A percentile compares a stretch with the other conserved stretches of the same genome.
phyloP scores from a whole-genome alignment of 1,284 basidiomycete species.

The Irpex rosettiformis region DNA sequence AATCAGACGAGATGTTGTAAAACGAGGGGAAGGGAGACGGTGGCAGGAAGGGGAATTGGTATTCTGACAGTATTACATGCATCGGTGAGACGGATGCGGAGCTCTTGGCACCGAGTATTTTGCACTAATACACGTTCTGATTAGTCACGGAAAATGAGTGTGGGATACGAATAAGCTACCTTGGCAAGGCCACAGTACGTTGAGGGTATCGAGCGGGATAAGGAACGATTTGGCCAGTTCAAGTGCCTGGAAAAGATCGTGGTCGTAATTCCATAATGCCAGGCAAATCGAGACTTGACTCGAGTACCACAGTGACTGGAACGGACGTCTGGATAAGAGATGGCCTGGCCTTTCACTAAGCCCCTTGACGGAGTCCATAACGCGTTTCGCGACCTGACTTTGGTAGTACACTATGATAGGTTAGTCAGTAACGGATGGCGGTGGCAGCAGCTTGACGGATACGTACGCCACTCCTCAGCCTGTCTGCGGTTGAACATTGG shows the following conservation, averaged over 20 bases:
- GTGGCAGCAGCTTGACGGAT: neutral
- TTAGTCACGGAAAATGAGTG: neutral
- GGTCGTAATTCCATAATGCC: slow-evolving; percentile 62
- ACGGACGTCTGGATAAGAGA: slow-evolving; percentile 60
- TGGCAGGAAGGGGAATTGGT: slow-evolving; percentile 22
- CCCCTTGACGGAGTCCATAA: slow-evolving; percentile 47
- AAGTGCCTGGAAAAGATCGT: slow-evolving; percentile 52
- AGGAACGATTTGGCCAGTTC: slow-evolving; percentile 65
- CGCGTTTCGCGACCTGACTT: slow-evolving; percentile 52
- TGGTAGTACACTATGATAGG: slow-evolving; percentile 54
- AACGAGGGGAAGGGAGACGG: slow-evolving; percentile 26
- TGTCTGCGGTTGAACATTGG: slow-evolving; percentile 63
- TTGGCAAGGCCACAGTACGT: slow-evolving; percentile 66
- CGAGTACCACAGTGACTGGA: slow-evolving; percentile 65
- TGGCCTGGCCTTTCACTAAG: slow-evolving; percentile 44
- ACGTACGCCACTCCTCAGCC: slow-evolving; percentile 73
- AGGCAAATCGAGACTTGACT: slow-evolving; percentile 47
- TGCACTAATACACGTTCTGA: slow-evolving; percentile 19
- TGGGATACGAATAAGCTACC: slow-evolving; percentile 33
- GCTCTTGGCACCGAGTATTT: slow-evolving; percentile 24
- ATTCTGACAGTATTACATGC: slow-evolving; percentile 24
- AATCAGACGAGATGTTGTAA: slow-evolving; percentile 12
- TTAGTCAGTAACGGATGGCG: neutral
- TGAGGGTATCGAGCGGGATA: slow-evolving; percentile 60
- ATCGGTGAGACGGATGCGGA: slow-evolving; percentile 24